Evolutionary conservation across 345 rosid genomes (phyloP).

Genomic region (Combretum micranthum): DNA sequence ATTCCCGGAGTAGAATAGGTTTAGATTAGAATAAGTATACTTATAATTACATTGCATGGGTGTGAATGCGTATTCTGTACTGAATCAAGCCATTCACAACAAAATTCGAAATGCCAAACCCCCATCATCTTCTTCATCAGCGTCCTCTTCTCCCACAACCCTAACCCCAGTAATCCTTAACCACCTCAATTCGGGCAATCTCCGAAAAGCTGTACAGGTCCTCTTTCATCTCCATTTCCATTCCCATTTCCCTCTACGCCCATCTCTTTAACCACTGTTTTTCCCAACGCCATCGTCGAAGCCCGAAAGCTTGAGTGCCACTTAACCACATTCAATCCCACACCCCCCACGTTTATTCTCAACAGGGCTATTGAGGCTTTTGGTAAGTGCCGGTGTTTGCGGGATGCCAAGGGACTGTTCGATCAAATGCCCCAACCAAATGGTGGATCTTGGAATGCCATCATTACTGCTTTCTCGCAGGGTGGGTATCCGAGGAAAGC

Average conservation of each 20-base stretch:
- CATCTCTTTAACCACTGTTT: conserved; percentile 58
- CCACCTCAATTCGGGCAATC: conserved; percentile 34
- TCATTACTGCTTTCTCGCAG: conserved; percentile 48
- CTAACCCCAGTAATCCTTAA: conserved; percentile 24
- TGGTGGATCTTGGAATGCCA: conserved; percentile 93
- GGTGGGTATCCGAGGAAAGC: conserved; percentile 27
- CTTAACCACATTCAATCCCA: conserved; percentile 35
- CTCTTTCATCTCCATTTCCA: conserved; percentile 54
- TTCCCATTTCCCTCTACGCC: conserved; percentile 48
- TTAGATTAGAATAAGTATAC: no score
- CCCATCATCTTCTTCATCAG: conserved; percentile 1
- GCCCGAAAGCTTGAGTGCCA: conserved; percentile 75
- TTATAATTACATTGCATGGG: conserved; percentile 21
- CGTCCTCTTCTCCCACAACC: conserved; percentile 11
- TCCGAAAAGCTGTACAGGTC: conserved; percentile 47
- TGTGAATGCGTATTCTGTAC: conserved; percentile 25
- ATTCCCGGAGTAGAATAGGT: no score
- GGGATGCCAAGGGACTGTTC: conserved; percentile 60
- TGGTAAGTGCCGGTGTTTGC: conserved; percentile 44
- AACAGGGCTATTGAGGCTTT: conserved; percentile 74
- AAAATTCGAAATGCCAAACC: conserved; percentile 14
- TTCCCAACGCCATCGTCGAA: conserved; percentile 40
- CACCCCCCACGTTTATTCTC: conserved; percentile 47
- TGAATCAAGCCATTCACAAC: conserved; percentile 19
- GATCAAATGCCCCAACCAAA: conserved; percentile 83